phyloP scores from a whole-genome alignment of 2,329 filamentous ascomycete species.

The Calonectria pteridis region DNA sequence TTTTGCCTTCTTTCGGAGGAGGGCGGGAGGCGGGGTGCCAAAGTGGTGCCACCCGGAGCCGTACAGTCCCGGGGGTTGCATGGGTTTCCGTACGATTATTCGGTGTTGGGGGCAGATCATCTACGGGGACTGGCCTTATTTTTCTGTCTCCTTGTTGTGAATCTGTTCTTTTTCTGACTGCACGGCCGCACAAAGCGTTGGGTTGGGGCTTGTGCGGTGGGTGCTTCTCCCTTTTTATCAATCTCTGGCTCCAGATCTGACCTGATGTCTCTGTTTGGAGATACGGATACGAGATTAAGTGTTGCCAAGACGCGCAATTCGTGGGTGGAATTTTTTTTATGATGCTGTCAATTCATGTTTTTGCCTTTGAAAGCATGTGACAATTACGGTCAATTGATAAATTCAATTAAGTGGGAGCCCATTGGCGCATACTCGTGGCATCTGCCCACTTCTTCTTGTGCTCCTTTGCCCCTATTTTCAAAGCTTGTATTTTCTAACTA shows the following conservation, averaged over 20 bases:
- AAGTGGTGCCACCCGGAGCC: constrained; percentile 44
- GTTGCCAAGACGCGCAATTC: background rate
- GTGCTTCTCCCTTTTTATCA: background rate
- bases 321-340: background rate
- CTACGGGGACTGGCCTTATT: constrained; percentile 8
- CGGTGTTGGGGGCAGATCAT: constrained; percentile 40
- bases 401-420: background rate
- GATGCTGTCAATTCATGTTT: background rate
- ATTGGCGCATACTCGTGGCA: background rate
- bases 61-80: constrained; percentile 39
- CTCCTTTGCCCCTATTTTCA: background rate
- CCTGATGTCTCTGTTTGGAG: background rate
- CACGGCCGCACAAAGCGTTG: background rate
- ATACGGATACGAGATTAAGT: constrained; percentile 24
- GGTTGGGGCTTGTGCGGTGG: background rate
- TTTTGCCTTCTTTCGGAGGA: constrained; percentile 33
- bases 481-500: background rate
- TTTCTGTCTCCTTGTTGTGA: constrained; percentile 1
- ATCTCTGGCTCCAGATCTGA: background rate
- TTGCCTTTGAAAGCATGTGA: background rate
- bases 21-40: constrained; percentile 28
- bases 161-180: constrained; percentile 8
- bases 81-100: constrained; percentile 43
- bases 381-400: background rate
- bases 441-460: background rate